A percentile compares a stretch with the other conserved stretches of the same genome.
These are phyloP conservation scores for Penicillium fimorum DNA, from an alignment of 495 filamentous ascomycete species.

Conservation along the genomic window DNA sequence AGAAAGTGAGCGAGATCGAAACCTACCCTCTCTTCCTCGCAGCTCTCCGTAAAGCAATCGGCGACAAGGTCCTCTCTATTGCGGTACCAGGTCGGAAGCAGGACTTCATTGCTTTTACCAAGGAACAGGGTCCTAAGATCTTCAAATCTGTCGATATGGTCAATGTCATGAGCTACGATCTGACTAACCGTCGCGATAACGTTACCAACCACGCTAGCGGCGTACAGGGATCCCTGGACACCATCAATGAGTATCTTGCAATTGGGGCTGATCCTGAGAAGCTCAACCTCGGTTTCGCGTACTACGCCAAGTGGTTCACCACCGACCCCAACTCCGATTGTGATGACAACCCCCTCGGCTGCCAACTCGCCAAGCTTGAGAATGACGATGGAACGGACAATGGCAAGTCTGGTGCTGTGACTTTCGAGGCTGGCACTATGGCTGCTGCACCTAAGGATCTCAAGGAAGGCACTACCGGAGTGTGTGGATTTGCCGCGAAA, in stretches of 20 bases:
- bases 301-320: slow-evolving; percentile 71
- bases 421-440: slow-evolving; percentile 51
- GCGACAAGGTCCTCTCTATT: slow-evolving; percentile 64
- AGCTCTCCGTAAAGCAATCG: slow-evolving; percentile 59
- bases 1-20: slow-evolving; percentile 59
- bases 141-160: slow-evolving; percentile 66
- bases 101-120: slow-evolving; percentile 74
- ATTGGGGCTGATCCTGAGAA: slow-evolving; percentile 55
- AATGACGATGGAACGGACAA: slow-evolving; percentile 63
- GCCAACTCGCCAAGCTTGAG: slow-evolving; percentile 61
- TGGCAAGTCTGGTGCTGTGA: slow-evolving; percentile 60
- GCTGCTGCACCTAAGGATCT: slow-evolving; percentile 46
- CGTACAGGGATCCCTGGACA: slow-evolving; percentile 51
- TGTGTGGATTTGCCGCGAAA: slow-evolving; percentile 30
- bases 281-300: slow-evolving; percentile 72
- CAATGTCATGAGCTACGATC: slow-evolving; percentile 79
- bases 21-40: slow-evolving; percentile 63
- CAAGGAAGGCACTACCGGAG: slow-evolving; percentile 43
- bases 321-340: slow-evolving; percentile 52
- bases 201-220: slow-evolving; percentile 67
- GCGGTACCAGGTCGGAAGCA: slow-evolving; percentile 65
- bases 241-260: slow-evolving; percentile 59
- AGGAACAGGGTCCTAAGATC: slow-evolving; percentile 61
- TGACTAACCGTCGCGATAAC: slow-evolving; percentile 73
- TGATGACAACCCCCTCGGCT: slow-evolving; percentile 54